Conservation (phyloP, 176 grass and related monocot species). For the Triticum monococcum region DNA sequence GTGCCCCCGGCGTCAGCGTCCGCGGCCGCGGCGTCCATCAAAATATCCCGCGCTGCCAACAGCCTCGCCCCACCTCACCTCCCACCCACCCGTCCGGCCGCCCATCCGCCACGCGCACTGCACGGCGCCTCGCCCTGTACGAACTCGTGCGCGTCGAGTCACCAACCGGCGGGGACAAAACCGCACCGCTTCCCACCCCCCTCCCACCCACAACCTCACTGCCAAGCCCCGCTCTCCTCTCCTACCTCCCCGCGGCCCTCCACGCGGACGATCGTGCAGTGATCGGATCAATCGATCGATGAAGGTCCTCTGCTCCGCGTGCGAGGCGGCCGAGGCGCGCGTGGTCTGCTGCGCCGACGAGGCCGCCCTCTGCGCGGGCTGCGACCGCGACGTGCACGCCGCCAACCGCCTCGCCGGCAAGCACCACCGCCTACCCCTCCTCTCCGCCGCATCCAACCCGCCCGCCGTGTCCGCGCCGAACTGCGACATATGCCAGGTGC, state of each 20-base stretch:
- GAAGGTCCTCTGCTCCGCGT: conserved; percentile 93
- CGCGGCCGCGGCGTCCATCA: background rate
- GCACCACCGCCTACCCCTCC: conserved; percentile 66
- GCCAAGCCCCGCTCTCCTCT: background rate
- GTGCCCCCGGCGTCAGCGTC: background rate
- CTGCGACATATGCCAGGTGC: conserved; percentile 98
- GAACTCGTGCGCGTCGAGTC: background rate
- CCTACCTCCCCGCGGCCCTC: background rate
- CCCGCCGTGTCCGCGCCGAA: conserved; percentile 27
- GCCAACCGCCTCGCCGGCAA: conserved; percentile 94
- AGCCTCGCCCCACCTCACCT: conserved; percentile 25
- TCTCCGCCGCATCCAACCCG: conserved; percentile 27
- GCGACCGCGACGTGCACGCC: conserved; percentile 83
- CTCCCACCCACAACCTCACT: background rate
- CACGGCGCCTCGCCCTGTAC: background rate
- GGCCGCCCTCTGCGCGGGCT: conserved; percentile 80
- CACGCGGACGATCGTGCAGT: background rate
- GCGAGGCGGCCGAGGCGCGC: conserved; percentile 81
- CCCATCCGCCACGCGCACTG: background rate
- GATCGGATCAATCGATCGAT: conserved; percentile 23
- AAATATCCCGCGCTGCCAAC: conserved; percentile 4
- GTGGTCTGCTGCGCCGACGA: conserved; percentile 97
- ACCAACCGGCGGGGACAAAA: conserved; percentile 21
- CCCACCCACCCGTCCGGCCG: conserved; percentile 24
- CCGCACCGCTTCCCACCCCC: background rate